Percentiles rank a stretch among this genome's conserved stretches.
Evolutionary conservation across 352 stramenopile species (phyloP).

Genomic region (Phytopythium ostracodes): DNA sequence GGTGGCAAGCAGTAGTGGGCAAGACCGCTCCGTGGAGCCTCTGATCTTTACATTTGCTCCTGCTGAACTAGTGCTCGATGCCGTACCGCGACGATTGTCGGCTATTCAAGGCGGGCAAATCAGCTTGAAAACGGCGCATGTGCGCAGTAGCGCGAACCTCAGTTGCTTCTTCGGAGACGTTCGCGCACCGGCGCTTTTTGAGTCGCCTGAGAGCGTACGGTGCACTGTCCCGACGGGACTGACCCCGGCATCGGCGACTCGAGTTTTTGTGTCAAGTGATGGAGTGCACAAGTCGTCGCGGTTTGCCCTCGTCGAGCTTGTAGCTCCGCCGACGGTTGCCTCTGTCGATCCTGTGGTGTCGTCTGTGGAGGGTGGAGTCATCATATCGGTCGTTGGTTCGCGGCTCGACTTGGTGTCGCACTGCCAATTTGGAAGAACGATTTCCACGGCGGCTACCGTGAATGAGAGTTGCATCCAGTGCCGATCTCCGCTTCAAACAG

Average conservation of each 20-base stretch:
- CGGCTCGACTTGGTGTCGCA: constrained; percentile 51
- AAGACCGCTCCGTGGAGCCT: constrained; percentile 41
- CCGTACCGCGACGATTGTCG: constrained; percentile 26
- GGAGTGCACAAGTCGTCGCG: constrained; percentile 32
- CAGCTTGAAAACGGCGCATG: constrained; percentile 32
- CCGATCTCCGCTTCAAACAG: constrained; percentile 31
- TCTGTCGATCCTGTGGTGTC: constrained; percentile 27
- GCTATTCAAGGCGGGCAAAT: constrained; percentile 32
- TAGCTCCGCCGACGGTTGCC: constrained; percentile 42
- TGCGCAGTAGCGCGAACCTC: constrained; percentile 27
- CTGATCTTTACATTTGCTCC: constrained; percentile 37
- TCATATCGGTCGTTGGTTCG: constrained; percentile 41
- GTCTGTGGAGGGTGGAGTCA: constrained; percentile 29
- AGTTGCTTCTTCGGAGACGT: constrained; percentile 57
- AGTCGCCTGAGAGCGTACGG: constrained; percentile 27
- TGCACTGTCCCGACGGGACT: constrained; percentile 29
- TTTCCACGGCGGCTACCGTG: constrained; percentile 24
- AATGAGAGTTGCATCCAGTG: constrained; percentile 26
- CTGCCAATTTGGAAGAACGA: constrained; percentile 60
- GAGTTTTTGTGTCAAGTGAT: constrained; percentile 51
- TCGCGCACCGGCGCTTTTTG: constrained; percentile 19
- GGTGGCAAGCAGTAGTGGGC: constrained; percentile 57
- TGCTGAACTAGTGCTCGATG: constrained; percentile 37
- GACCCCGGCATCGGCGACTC: constrained; percentile 16
- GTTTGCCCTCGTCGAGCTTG: constrained; percentile 34